Percentiles rank a stretch among this genome's conserved stretches.
phyloP scores from a whole-genome alignment of 768 basidiomycete genomes.

The Trametopsis cervina region DNA sequence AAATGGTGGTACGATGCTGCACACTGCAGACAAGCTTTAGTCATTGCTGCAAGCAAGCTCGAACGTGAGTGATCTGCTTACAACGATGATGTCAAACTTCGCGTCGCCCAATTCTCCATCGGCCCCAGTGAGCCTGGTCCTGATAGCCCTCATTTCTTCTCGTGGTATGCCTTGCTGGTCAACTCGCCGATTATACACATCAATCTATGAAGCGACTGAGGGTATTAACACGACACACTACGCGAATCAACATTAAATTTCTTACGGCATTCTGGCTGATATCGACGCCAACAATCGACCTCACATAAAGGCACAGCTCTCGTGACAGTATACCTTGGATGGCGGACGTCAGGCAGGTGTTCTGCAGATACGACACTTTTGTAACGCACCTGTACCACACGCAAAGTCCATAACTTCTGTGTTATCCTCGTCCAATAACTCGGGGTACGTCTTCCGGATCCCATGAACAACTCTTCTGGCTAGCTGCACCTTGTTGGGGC shows the following conservation, averaged over 20 bases:
- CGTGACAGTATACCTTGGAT: conserved; percentile 53
- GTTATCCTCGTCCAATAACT: conserved; percentile 40
- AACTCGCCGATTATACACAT: conserved; percentile 55
- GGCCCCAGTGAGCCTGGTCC: conserved; percentile 42
- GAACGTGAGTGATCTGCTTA: conserved; percentile 33
- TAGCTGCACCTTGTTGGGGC: conserved; percentile 13
- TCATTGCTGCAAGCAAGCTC: background rate
- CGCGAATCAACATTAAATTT: background rate
- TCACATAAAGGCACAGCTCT: conserved; percentile 51
- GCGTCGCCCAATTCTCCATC: conserved; percentile 40
- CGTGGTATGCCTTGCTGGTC: conserved; percentile 51
- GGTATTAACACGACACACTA: background rate
- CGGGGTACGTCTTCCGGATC: conserved; percentile 21
- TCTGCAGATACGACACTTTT: background rate
- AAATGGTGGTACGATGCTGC: conserved; percentile 60
- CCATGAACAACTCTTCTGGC: conserved; percentile 21
- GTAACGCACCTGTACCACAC: conserved; percentile 55
- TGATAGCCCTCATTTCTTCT: conserved; percentile 61
- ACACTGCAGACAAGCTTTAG: conserved; percentile 36
- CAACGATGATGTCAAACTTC: conserved; percentile 65
- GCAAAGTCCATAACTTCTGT: conserved; percentile 69
- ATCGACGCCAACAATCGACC: conserved; percentile 67
- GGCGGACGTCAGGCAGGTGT: background rate
- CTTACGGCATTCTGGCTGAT: conserved; percentile 55
- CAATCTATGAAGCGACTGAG: conserved; percentile 25